Evolutionary conservation across 2,329 filamentous ascomycete genomes (phyloP).

Genomic region (Fusarium mundagurra): DNA sequence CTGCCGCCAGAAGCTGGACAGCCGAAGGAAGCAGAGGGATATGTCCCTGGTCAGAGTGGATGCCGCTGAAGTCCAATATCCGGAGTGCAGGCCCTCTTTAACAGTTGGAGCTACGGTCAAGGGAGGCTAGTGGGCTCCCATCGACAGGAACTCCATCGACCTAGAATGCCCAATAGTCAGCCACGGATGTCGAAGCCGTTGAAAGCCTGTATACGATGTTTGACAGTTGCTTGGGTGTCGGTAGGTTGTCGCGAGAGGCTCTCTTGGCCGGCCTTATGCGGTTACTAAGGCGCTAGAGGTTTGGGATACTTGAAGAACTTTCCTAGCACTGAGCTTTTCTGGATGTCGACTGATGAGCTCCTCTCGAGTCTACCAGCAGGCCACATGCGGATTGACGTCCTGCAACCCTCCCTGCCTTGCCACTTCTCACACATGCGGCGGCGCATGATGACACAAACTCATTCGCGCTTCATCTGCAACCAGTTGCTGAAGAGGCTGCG

Average conservation of each 20-base stretch:
- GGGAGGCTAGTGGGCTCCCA: rapidly evolving
- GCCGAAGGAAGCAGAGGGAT: neutral
- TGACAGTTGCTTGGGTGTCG: neutral
- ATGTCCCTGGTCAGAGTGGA: neutral
- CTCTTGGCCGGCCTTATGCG: neutral
- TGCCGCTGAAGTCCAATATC: rapidly evolving
- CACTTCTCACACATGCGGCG: too few species aligned
- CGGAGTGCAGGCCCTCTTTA: too few species aligned
- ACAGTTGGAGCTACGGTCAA: neutral
- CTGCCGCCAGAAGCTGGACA: neutral
- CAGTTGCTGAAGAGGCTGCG: neutral
- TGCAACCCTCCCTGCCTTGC: neutral
- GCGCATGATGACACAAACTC: neutral
- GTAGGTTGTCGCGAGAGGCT: rapidly evolving
- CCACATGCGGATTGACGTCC: rapidly evolving
- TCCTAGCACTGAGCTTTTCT: neutral
- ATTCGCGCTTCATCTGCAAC: neutral
- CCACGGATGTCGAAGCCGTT: rapidly evolving
- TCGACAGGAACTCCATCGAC: neutral
- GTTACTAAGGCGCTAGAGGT: neutral
- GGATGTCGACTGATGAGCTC: rapidly evolving
- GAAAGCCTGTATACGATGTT: neutral
- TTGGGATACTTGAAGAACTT: neutral
- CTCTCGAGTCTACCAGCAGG: neutral
- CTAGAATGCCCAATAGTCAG: neutral